These are phyloP conservation scores for Coemansia sp. DNA, from an alignment of 192 early-diverging fungal genomes.

Conservation along the genomic window DNA sequence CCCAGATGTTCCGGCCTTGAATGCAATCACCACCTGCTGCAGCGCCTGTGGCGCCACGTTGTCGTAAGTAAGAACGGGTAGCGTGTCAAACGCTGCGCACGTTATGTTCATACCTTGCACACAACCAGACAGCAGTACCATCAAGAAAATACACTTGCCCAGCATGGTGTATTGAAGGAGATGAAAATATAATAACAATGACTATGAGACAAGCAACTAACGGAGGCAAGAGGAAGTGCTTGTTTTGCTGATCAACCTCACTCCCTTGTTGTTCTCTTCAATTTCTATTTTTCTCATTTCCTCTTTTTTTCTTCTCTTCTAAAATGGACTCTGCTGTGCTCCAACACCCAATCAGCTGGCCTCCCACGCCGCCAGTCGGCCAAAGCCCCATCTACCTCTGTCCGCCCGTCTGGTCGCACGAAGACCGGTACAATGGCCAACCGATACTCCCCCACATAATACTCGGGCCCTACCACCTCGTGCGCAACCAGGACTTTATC, in stretches of 20 bases:
- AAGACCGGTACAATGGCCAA: constrained; percentile 40
- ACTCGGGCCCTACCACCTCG: constrained; percentile 75
- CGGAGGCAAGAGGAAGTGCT: neutral
- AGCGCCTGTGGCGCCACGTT: constrained; percentile 28
- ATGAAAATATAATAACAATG: neutral
- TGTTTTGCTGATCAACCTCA: neutral
- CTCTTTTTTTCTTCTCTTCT: neutral
- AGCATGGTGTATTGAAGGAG: neutral
- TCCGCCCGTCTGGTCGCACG: constrained; percentile 34
- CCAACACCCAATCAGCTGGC: constrained; percentile 19
- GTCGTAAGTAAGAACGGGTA: constrained; percentile 26
- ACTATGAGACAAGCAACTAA: neutral
- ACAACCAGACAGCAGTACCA: neutral
- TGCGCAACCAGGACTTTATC: constrained; percentile 59
- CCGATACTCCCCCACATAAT: constrained; percentile 55
- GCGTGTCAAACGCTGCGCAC: constrained; percentile 23
- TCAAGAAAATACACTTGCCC: neutral
- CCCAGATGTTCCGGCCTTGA: constrained; percentile 7
- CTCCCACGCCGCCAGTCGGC: constrained; percentile 18
- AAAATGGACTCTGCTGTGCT: neutral
- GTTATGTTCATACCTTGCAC: constrained; percentile 14
- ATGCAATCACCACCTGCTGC: constrained; percentile 15
- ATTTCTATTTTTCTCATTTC: neutral
- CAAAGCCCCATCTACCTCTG: constrained; percentile 23
- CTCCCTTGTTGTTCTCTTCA: neutral